A percentile compares a stretch with the other conserved stretches of the same genome.
These are phyloP conservation scores for Cercospora janseana DNA, from an alignment of 2,329 filamentous ascomycete species.

Conservation along the genomic window DNA sequence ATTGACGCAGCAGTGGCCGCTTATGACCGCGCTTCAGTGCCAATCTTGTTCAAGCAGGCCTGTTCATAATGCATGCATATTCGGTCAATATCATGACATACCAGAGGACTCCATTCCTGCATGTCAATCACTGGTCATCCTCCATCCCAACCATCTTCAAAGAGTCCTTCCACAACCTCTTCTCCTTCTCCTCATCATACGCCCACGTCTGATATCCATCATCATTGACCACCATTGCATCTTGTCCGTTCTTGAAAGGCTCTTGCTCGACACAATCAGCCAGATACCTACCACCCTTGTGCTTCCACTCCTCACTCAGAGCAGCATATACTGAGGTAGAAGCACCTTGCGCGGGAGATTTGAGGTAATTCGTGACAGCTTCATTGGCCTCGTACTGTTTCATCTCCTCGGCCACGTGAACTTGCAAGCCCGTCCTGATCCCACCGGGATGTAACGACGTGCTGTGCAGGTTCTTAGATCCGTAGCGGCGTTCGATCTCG, in stretches of 20 bases:
- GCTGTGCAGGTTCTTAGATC: slow-evolving; percentile 45
- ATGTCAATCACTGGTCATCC: slow-evolving; percentile 15
- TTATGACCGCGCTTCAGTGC: too few relatives aligned
- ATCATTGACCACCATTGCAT: slow-evolving; percentile 24
- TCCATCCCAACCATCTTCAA: slow-evolving; percentile 19
- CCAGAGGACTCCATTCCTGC: too few relatives aligned
- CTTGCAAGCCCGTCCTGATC: slow-evolving; percentile 35
- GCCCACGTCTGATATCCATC: slow-evolving; percentile 39
- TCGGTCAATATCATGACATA: too few relatives aligned
- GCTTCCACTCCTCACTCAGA: slow-evolving; percentile 44
- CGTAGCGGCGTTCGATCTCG: slow-evolving; percentile 53
- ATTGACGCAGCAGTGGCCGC: too few relatives aligned
- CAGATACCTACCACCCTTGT: slow-evolving; percentile 21
- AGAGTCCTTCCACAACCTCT: slow-evolving; percentile 42
- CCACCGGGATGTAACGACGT: slow-evolving; percentile 49
- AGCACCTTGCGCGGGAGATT: slow-evolving; percentile 48
- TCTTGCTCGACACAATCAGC: slow-evolving; percentile 38
- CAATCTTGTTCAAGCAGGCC: too few relatives aligned
- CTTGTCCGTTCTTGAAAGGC: slow-evolving; percentile 27
- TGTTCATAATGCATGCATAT: too few relatives aligned
- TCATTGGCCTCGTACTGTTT: slow-evolving; percentile 17
- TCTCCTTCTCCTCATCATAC: slow-evolving; percentile 43
- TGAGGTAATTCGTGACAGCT: slow-evolving; percentile 27
- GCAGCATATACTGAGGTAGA: slow-evolving; percentile 50
- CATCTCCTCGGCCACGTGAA: slow-evolving; percentile 24